Evolutionary conservation across 129 eudicot genomes (phyloP), one percentile per base, ranked within the genome.

Genomic region (Logfia minima): DNA sequence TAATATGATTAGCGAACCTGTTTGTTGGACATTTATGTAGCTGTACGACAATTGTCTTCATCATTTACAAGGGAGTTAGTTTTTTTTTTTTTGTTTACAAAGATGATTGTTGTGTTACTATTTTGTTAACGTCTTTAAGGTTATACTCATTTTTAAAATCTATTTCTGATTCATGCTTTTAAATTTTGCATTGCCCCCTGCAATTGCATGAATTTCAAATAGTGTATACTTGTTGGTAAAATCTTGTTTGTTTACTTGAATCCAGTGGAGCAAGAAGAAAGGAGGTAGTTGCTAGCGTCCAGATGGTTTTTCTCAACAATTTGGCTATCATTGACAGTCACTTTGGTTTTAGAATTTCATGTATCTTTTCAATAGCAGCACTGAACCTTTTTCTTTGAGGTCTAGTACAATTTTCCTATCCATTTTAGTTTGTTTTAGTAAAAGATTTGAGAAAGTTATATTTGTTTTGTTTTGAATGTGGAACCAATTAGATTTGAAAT

Each of bases 321-420:
- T 68, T 1, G 1, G 21, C 29, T 21, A 53, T 18, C 22, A 53
- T 53, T 53, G 60, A 53, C 1, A 60, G 66, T 9, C 13, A 3
- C 10, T 7, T 16, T 22, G 8, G 14, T 39, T 48, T 48, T 45
- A 28, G 62, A 51, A 23, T 22, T 21, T 52, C 24, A 31, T 72
- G 48, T 28, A 26, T 52, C 19, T 55, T 72, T 28, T 52, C 48
- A 17, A 55, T 23, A 26, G 76, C 76, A 72, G 29, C 17, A 39
- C 56, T 64, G 39, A 64, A 29, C 19, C 29, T 22, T 22, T 22
- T 6, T 69, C 29, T 41, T 70, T 70, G 32, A 72, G 24, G 32
- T 52, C 29, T 72, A 72, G 31, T 55, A 72, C 66, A 55, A 16
- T 29, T 72, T 72, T 71, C 17, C 35, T 11, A 29, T 71, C 53